A percentile compares a stretch with the other conserved stretches of the same genome.
These are phyloP conservation scores for Parastagonospora nodorum DNA, from an alignment of 2,329 filamentous ascomycete genomes.

Conservation along the genomic window DNA sequence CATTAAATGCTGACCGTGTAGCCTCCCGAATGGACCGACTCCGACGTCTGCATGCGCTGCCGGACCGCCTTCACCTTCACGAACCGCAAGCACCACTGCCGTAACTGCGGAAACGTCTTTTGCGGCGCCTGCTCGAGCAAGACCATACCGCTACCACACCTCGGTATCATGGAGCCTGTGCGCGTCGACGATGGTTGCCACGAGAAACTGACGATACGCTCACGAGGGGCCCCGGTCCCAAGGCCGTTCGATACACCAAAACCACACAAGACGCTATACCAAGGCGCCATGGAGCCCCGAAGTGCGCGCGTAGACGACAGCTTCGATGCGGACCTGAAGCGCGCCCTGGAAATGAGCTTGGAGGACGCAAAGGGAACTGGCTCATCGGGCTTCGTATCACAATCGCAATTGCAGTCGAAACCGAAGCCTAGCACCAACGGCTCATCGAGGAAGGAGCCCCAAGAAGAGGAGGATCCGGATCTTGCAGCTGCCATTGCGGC, in stretches of 20 bases:
- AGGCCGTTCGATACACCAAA: conserved; percentile 56
- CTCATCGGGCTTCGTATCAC: conserved; percentile 72
- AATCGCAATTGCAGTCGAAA: conserved; percentile 56
- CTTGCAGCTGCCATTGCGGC: conserved; percentile 94
- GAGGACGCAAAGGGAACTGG: conserved; percentile 84
- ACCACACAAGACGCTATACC: conserved; percentile 64
- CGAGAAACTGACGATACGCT: conserved; percentile 81
- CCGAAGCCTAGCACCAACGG: conserved; percentile 44
- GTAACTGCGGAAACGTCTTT: conserved; percentile 97
- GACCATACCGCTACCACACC: conserved; percentile 82
- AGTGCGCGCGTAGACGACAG: conserved; percentile 85
- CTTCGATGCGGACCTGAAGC: conserved; percentile 94
- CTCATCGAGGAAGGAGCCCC: conserved; percentile 44
- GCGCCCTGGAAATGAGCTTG: conserved; percentile 92
- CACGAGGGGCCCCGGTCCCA: conserved; percentile 50
- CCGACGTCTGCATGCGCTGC: conserved; percentile 98
- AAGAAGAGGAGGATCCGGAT: conserved; percentile 89
- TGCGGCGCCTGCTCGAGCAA: conserved; percentile 95
- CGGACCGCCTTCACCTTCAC: conserved; percentile 95
- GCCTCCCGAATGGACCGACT: conserved; percentile 97
- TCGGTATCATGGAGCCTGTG: conserved; percentile 89
- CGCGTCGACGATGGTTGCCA: conserved; percentile 97
- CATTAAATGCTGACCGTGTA: conserved; percentile 42
- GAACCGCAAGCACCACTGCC: conserved; percentile 96
- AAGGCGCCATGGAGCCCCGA: conserved; percentile 84